These are phyloP conservation scores for Backusella luteola DNA, from an alignment of 192 early-diverging fungal species.

Conservation along the genomic window DNA sequence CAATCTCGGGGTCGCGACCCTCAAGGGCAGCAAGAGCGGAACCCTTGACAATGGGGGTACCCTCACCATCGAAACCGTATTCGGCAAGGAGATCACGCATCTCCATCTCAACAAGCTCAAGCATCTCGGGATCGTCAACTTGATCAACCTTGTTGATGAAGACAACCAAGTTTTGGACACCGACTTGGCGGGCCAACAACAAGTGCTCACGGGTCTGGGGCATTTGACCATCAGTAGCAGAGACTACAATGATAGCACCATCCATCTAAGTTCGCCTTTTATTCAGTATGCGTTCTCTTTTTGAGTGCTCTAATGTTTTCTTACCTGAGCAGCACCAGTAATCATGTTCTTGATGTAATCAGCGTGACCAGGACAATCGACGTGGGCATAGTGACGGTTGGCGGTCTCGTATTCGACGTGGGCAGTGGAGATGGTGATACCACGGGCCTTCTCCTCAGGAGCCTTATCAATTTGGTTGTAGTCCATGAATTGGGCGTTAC, in stretches of 20 bases:
- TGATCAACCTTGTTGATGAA: conserved; percentile 99
- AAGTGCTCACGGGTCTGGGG: conserved; percentile 98
- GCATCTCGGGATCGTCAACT: conserved; percentile 94
- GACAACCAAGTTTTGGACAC: conserved; percentile 89
- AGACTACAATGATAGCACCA: conserved; percentile 97
- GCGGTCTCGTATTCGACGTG: conserved; percentile 96
- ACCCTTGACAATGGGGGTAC: conserved; percentile 87
- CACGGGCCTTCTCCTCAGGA: conserved; percentile 96
- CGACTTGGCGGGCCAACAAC: conserved; percentile 94
- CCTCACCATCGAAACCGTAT: conserved; percentile 93
- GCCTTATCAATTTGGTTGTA: conserved; percentile 99
- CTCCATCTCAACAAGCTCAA: conserved; percentile 99
- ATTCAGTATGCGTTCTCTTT: background rate
- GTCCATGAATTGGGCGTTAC: conserved; percentile 89
- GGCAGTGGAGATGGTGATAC: conserved; percentile 96
- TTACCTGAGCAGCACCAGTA: conserved; percentile 93
- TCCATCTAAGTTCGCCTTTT: conserved; percentile 65
- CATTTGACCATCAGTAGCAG: conserved; percentile 98
- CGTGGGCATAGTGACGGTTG: conserved; percentile 91
- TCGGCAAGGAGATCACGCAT: conserved; percentile 92
- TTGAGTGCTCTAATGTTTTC: background rate
- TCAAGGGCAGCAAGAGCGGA: conserved; percentile 96
- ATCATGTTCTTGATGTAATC: conserved; percentile 99
- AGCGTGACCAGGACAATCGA: conserved; percentile 98
- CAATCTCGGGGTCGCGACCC: conserved; percentile 86